A percentile compares a stretch with the other conserved stretches of the same genome.
phyloP scores from a whole-genome alignment of 306 rosid genomes.

The Canavalia ensiformis region DNA sequence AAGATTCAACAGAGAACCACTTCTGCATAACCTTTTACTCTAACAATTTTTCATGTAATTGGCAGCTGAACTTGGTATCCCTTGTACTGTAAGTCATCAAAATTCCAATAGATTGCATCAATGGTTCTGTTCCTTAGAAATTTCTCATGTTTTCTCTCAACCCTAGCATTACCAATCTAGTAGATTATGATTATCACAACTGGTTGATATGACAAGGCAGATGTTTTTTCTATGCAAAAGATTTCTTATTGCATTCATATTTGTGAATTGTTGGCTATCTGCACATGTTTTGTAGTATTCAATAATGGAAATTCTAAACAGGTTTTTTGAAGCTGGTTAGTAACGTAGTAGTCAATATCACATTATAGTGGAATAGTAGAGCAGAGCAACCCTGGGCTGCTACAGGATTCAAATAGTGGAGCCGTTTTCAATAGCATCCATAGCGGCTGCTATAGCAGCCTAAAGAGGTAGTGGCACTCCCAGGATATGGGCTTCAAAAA shows the following conservation, averaged over 20 bases:
- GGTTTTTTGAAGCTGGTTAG: neutral
- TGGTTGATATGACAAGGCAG: neutral
- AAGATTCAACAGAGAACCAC: slow-evolving; percentile 1
- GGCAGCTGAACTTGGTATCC: neutral
- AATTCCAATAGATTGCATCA: neutral
- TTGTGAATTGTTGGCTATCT: neutral
- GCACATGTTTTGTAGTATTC: slow-evolving; percentile 3
- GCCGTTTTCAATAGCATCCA: no score
- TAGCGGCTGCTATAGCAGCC: no score
- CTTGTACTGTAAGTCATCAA: neutral
- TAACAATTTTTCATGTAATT: neutral
- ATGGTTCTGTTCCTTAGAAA: neutral
- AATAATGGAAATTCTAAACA: neutral
- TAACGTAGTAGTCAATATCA: no score
- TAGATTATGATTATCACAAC: neutral
- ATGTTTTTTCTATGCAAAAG: neutral
- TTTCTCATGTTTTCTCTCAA: slow-evolving; percentile 16
- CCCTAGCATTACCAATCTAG: neutral
- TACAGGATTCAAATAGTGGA: no score
- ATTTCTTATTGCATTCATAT: neutral
- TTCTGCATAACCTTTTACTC: neutral
- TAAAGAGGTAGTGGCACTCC: no score
- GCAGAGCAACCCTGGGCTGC: no score
- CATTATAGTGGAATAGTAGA: no score
- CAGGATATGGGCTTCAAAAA: no score